A percentile compares a stretch with the other conserved stretches of the same genome.
Conservation (phyloP, 768 basidiomycete species). For the Trametopsis cervina region DNA sequence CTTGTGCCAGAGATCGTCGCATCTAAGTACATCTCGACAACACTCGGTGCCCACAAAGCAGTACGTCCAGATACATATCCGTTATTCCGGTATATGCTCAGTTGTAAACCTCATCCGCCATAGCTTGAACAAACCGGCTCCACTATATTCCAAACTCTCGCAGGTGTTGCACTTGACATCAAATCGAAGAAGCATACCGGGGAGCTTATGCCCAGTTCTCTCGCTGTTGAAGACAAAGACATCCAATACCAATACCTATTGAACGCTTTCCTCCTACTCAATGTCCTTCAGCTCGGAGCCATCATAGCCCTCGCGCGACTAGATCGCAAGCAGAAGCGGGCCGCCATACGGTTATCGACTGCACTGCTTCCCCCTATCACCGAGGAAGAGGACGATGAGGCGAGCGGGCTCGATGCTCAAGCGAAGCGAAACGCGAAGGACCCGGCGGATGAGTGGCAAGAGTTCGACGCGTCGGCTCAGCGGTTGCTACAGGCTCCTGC, state of each 20-base stretch:
- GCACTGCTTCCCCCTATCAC: slow-evolving; percentile 14
- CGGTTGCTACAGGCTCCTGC: background rate
- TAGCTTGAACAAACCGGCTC: slow-evolving; percentile 74
- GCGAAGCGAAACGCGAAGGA: slow-evolving; percentile 1
- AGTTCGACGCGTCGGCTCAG: slow-evolving; percentile 6
- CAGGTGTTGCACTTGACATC: slow-evolving; percentile 61
- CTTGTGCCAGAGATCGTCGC: slow-evolving; percentile 69
- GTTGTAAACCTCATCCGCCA: slow-evolving; percentile 1
- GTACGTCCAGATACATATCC: slow-evolving; percentile 32
- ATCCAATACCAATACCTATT: slow-evolving; percentile 50
- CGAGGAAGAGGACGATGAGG: slow-evolving; percentile 11
- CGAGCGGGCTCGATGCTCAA: slow-evolving; percentile 9
- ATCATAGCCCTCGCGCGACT: slow-evolving; percentile 44
- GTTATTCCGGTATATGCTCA: background rate
- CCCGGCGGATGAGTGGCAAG: slow-evolving; percentile 9
- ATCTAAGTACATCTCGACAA: slow-evolving; percentile 68
- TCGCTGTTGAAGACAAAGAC: slow-evolving; percentile 16
- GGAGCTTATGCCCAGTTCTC: background rate
- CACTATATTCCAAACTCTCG: slow-evolving; percentile 63
- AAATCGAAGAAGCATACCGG: slow-evolving; percentile 23
- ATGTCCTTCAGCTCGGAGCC: slow-evolving; percentile 47
- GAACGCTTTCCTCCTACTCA: slow-evolving; percentile 48
- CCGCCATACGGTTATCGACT: slow-evolving; percentile 14
- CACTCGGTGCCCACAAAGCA: slow-evolving; percentile 72
- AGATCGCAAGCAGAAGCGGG: slow-evolving; percentile 34